These are phyloP conservation scores for Trapa incisa DNA, from an alignment of 345 rosid genomes.

Conservation along the genomic window DNA sequence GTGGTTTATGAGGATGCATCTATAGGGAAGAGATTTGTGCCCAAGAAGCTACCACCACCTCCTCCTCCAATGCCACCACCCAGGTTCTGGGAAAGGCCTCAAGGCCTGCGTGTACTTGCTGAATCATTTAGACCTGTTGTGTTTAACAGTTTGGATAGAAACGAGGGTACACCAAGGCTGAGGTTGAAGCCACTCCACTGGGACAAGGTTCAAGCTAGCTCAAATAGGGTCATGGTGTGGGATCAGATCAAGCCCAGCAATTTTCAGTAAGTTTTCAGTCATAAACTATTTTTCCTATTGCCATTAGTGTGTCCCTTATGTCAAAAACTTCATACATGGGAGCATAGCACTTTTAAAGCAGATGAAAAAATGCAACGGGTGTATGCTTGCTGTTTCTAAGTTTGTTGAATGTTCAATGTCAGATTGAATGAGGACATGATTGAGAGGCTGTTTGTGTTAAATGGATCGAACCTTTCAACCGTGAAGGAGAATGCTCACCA, in stretches of 20 bases:
- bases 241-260: slow-evolving; percentile 85
- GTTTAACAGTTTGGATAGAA: slow-evolving; percentile 20
- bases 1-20: slow-evolving; percentile 9
- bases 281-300: background rate
- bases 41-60: slow-evolving; percentile 52
- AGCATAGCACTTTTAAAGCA: background rate
- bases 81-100: slow-evolving; percentile 41
- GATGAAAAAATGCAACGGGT: background rate
- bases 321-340: background rate
- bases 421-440: slow-evolving; percentile 98
- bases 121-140: slow-evolving; percentile 28
- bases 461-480: slow-evolving; percentile 32
- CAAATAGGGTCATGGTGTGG: slow-evolving; percentile 89
- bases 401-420: slow-evolving; percentile 12
- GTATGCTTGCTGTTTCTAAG: background rate
- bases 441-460: slow-evolving; percentile 67
- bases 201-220: slow-evolving; percentile 95
- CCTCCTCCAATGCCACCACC: slow-evolving; percentile 61
- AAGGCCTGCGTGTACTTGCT: slow-evolving; percentile 27
- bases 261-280: slow-evolving; percentile 56
- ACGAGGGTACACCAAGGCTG: slow-evolving; percentile 44
- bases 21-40: slow-evolving; percentile 8
- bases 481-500: slow-evolving; percentile 29
- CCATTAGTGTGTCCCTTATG: background rate
- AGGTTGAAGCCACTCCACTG: slow-evolving; percentile 89